Base-by-base conservation (phyloP, 176 grass and related monocot species). In the Chrysopogon serrulatus region DNA sequence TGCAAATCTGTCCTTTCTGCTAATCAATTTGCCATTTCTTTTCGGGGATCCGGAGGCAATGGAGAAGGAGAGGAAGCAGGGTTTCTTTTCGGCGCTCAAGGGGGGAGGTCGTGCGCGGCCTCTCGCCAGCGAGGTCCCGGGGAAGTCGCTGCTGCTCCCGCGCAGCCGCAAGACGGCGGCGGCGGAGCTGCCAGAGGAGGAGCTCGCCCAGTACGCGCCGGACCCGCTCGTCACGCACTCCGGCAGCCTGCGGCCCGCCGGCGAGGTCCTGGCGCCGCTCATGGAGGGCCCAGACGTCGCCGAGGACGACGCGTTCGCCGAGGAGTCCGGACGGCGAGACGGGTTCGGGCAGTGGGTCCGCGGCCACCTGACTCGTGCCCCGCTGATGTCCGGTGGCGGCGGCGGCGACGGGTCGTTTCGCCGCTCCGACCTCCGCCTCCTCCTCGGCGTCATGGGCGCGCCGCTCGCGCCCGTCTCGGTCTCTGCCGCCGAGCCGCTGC, bases 391-490 rank as follows among this genome's bases (percentile, higher is more conserved):
- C 41, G 18, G n/a, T n/a, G n/a, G n/a, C n/a, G n/a, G 18, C 48
- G 10, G 59, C 26, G 86, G 73, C 34, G 75, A 59, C 6, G 82
- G 66, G 28, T 90, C 85, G 27, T 90, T 81, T 49, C 87, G 93
- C 12, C 76, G 79, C 39, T 92, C 90, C 39, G 93, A 96, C 67
- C 88, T 96, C 66, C 82, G 93, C 23, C 90, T 96, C 74, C 81
- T 96, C 59, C 91, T 96, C 17, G 93, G 93, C 18, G 90, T 96
- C 64, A 96, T 96, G 93, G 93, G 90, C 4, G 93, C 93, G 8
- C 93, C 93, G 24, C 88, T 96, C 14, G 93, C 90, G 2, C 93
- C 90, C 17, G 77, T 88, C 31, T 78, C 78, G 14, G 66, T 81
- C 27, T 87, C 68, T 65, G 72, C 85, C 19, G 61, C 44, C 34